Base-by-base conservation (phyloP, 495 filamentous ascomycete species). In the Bacidia rubella region DNA sequence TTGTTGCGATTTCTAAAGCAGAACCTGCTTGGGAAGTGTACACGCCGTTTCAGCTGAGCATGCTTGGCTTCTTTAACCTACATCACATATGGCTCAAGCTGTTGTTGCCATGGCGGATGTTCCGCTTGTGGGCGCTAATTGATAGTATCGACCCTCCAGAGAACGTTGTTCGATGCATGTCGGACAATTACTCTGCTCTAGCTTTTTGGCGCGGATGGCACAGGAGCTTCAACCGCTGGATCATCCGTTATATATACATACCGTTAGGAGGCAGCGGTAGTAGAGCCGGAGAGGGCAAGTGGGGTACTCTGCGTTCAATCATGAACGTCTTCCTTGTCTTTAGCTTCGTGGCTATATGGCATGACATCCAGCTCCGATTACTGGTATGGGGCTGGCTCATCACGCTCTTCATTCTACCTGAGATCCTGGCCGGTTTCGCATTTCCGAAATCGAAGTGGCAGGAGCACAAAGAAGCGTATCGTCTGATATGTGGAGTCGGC, bases 71-170 rank as follows among this genome's bases (percentile, higher is more conserved):
- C 74, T 95, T 99, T 75, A 96, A 94, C 68, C 81, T 99, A 20
- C 86, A 95, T 71, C 80, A 95, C 66, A 88, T 99, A 66, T 99
- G 92, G 92, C 77, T 99, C 44, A 99, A 99, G 65, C 82, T 99
- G 0, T 80, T 99, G 0, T 77, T 97, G 2, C 93, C 90, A 11
- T 99, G 89, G 89, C 86, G 92, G 7, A 85, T 97, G 68, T 99
- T 99, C 78, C 86, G 92, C 4, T 77, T 99, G 20, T 99, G 92
- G 92, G 71, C 86, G 0, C 75, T 97, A 1, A 61, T 87, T 39
- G 92, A 99, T 64, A 83, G 85, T 56, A 78, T 97, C 60, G 92
- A 99, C 63, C 88, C 92, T 0, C 90, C 92, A 2, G 92, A 99
- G 65, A 99, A 99, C 68, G 92, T 99, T 86, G 76, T 97, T 47